Conservation (phyloP, 2,329 filamentous ascomycete species). For the Phialophora tarda region DNA sequence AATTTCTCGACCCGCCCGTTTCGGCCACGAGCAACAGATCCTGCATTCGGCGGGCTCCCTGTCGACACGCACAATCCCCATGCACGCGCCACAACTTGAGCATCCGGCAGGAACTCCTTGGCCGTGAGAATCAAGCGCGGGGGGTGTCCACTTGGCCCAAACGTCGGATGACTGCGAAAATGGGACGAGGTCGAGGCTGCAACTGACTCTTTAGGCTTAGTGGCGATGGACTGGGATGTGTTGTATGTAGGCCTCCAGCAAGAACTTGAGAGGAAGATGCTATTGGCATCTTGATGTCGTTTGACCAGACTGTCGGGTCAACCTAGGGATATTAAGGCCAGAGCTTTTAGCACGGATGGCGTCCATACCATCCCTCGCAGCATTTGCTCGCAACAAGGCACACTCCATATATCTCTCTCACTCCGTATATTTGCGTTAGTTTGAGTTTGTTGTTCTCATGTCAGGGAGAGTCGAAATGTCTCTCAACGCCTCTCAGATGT, state of each 20-base stretch:
- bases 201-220: slow-evolving; percentile 3
- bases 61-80: not conserved
- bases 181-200: not conserved
- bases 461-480: not conserved
- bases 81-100: not conserved
- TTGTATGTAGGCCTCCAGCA: not conserved
- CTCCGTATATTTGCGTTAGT: not conserved
- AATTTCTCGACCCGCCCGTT: not conserved
- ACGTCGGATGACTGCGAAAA: not conserved
- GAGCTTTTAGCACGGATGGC: slow-evolving; percentile 13
- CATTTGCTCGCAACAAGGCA: not conserved
- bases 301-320: slow-evolving; percentile 24
- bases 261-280: not conserved
- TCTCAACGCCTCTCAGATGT: not conserved
- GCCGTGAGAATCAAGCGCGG: not conserved
- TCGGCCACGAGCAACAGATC: not conserved
- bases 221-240: not conserved
- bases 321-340: slow-evolving; percentile 18
- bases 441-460: not conserved
- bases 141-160: slow-evolving; percentile 1
- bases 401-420: not conserved
- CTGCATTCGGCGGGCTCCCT: not conserved
- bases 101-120: not conserved
- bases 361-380: slow-evolving; percentile 5
- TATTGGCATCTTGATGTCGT: not conserved